Conservation (phyloP, 2,329 filamentous ascomycete genomes). For the Orbilia ellipsospora region DNA sequence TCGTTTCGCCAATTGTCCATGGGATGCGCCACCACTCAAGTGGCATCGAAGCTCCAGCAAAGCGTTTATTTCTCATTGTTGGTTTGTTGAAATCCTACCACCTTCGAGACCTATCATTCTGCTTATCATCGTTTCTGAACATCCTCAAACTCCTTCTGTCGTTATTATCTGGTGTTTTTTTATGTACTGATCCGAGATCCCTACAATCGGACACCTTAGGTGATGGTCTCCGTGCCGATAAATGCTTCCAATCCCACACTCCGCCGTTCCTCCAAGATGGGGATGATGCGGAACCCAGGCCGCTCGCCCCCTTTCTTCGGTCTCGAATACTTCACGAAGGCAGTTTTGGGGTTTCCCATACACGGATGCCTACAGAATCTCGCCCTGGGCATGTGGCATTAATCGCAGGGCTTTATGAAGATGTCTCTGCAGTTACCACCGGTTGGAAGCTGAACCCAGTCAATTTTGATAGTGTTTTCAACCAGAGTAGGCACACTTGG, state of each 20-base stretch:
- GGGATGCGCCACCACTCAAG: constrained; percentile 88
- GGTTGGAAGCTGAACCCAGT: constrained; percentile 99
- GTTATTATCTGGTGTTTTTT: neutral
- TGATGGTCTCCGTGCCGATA: constrained; percentile 95
- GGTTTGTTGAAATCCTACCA: constrained; percentile 67
- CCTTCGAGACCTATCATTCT: constrained; percentile 11
- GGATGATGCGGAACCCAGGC: constrained; percentile 70
- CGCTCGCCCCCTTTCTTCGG: constrained; percentile 89
- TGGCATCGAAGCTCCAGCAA: constrained; percentile 80
- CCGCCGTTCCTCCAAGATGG: constrained; percentile 76
- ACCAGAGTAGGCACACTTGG: constrained; percentile 95
- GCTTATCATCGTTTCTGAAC: constrained; percentile 8
- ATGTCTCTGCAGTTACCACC: constrained; percentile 95
- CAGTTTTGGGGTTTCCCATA: constrained; percentile 97
- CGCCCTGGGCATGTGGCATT: constrained; percentile 95
- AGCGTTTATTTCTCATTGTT: constrained; percentile 91
- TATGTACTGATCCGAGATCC: neutral
- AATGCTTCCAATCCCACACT: constrained; percentile 92
- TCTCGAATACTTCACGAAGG: constrained; percentile 88
- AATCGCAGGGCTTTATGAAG: constrained; percentile 95
- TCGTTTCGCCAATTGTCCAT: constrained; percentile 95
- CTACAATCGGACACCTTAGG: constrained; percentile 66
- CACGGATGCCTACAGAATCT: constrained; percentile 94
- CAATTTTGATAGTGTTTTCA: constrained; percentile 98
- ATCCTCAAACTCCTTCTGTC: neutral